Percentiles rank a stretch among this genome's conserved stretches.
Evolutionary conservation across 2,329 filamentous ascomycete species (phyloP).

Genomic region (Atkinsonella texensis): DNA sequence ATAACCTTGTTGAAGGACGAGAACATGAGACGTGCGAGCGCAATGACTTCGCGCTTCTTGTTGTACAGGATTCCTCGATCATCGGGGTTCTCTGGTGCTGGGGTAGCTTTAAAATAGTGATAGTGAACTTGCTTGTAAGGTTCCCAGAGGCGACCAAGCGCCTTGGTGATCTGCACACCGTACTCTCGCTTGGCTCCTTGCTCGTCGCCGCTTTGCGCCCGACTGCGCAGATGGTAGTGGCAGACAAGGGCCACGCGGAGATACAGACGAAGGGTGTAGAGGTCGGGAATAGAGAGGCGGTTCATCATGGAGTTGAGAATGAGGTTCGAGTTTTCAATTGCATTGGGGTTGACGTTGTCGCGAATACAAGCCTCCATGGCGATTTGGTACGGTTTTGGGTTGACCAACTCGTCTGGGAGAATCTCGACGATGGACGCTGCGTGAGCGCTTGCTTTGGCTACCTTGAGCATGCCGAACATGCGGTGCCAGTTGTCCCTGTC

Average conservation of each 20-base stretch:
- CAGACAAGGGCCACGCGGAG: conserved; percentile 41
- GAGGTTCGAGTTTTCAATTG: conserved; percentile 50
- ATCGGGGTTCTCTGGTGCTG: conserved; percentile 13
- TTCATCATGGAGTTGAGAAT: conserved; percentile 53
- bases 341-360: conserved; percentile 64
- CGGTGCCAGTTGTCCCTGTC: conserved; percentile 59
- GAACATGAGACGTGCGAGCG: conserved; percentile 34
- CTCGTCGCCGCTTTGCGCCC: conserved; percentile 19
- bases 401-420: conserved; percentile 35
- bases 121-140: conserved; percentile 31
- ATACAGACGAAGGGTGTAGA: conserved; percentile 40
- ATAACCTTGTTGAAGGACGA: conserved; percentile 31
- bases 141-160: conserved; percentile 38
- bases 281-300: conserved; percentile 32
- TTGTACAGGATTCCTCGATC: conserved; percentile 20
- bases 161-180: conserved; percentile 37
- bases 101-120: conserved; percentile 20
- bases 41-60: conserved; percentile 28
- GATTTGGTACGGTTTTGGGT: conserved; percentile 50
- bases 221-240: conserved; percentile 26
- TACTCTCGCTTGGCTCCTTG: conserved; percentile 28
- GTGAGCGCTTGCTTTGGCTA: conserved; percentile 52
- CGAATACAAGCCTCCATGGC: conserved; percentile 63
- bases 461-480: conserved; percentile 55
- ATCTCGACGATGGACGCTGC: conserved; percentile 45